Conservation (phyloP, 2,329 filamentous ascomycete genomes). For the Monosporascus sp. region DNA sequence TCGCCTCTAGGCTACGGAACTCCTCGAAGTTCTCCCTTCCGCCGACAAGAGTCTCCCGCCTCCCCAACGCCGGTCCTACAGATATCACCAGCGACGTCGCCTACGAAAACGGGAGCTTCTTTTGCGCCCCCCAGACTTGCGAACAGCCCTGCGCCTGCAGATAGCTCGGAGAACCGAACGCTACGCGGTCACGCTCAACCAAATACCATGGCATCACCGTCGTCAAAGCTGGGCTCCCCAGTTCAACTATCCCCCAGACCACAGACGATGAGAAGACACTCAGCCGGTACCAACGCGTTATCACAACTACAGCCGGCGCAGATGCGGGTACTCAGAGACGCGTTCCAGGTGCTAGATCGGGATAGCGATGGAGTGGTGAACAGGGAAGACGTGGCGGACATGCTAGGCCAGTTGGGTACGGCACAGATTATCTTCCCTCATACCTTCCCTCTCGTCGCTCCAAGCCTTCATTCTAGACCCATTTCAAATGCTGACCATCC, state of each 20-base stretch:
- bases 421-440: neutral
- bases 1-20: conserved; percentile 68
- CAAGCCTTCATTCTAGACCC: neutral
- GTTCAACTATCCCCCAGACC: conserved; percentile 27
- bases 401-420: conserved; percentile 76
- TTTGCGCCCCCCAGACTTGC: conserved; percentile 40
- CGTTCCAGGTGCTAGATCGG: conserved; percentile 87
- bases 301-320: conserved; percentile 75
- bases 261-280: conserved; percentile 28
- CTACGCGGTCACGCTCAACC: conserved; percentile 13
- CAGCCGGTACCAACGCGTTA: conserved; percentile 47
- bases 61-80: conserved; percentile 62
- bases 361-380: conserved; percentile 81
- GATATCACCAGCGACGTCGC: conserved; percentile 58
- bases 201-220: conserved; percentile 11
- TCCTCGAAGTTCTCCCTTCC: conserved; percentile 60
- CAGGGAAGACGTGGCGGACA: conserved; percentile 78
- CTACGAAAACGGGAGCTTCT: conserved; percentile 42
- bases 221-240: conserved; percentile 26
- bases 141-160: conserved; percentile 33
- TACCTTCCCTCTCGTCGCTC: neutral
- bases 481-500: neutral
- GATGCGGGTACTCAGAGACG: conserved; percentile 81
- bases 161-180: conserved; percentile 27
- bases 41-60: conserved; percentile 55